Evolutionary conservation across 805 yeast genomes (phyloP).

Genomic region (Barnettozyma populi): DNA sequence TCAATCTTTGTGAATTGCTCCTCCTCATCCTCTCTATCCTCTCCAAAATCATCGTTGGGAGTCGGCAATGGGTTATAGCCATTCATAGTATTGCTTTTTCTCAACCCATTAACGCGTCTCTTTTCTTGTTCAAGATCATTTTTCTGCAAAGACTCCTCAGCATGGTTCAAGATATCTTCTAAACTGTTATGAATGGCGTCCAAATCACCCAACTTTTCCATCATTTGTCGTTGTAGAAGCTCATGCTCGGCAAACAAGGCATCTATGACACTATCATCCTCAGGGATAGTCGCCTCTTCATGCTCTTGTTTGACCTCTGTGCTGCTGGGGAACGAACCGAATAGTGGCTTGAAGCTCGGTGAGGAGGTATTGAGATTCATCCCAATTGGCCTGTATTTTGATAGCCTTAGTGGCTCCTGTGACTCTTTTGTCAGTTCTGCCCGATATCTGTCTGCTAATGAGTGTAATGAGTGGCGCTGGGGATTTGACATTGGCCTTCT

Average conservation of each 20-base stretch:
- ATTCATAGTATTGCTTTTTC: neutral
- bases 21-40: neutral
- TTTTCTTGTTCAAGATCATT: neutral
- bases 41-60: slow-evolving; percentile 13
- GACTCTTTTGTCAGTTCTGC: neutral
- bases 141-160: neutral
- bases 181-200: neutral
- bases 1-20: neutral
- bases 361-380: neutral
- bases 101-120: neutral
- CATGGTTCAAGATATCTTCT: neutral
- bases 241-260: neutral
- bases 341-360: slow-evolving; percentile 1
- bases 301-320: neutral
- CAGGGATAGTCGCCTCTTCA: neutral
- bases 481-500: neutral
- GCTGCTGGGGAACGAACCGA: neutral
- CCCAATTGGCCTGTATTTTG: slow-evolving; percentile 2
- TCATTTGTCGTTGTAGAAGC: neutral
- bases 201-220: neutral
- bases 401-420: neutral
- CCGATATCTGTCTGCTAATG: slow-evolving; percentile 1
- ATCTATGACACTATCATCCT: neutral
- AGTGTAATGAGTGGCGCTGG: neutral
- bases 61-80: slow-evolving; percentile 13